These are phyloP conservation scores for Aspergillus niger DNA, from an alignment of 2,329 filamentous ascomycete species.

Conservation along the genomic window DNA sequence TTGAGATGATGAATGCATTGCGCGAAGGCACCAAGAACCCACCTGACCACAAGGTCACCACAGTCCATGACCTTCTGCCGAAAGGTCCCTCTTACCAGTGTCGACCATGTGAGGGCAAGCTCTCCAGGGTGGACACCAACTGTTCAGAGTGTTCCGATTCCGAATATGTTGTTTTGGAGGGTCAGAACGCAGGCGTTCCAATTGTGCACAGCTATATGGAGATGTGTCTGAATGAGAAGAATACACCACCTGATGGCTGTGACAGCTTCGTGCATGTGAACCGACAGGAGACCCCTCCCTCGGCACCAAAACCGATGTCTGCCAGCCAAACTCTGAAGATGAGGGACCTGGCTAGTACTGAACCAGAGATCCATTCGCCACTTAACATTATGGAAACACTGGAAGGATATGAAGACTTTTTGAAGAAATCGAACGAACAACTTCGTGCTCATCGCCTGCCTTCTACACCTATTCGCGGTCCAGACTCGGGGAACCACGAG, in stretches of 20 bases:
- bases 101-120: not conserved
- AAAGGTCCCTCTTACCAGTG: not conserved
- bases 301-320: not conserved
- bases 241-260: not conserved
- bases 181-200: not conserved
- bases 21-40: conserved; percentile 2
- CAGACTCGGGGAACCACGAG: too few relatives aligned
- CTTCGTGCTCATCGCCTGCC: too few relatives aligned
- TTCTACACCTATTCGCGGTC: too few relatives aligned
- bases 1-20: conserved; percentile 24
- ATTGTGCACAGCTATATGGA: not conserved
- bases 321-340: too few relatives aligned
- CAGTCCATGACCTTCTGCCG: not conserved
- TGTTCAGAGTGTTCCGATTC: not conserved
- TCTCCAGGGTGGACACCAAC: not conserved
- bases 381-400: too few relatives aligned
- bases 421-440: too few relatives aligned
- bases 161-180: not conserved
- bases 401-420: too few relatives aligned
- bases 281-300: not conserved
- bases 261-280: not conserved
- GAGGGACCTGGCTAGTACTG: too few relatives aligned
- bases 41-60: not conserved
- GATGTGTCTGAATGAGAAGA: not conserved
- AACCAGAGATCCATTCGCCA: too few relatives aligned